These are phyloP conservation scores for Takakia lepidozioides DNA, from an alignment of 225 moss, liverwort and hornwort species.

Conservation along the genomic window DNA sequence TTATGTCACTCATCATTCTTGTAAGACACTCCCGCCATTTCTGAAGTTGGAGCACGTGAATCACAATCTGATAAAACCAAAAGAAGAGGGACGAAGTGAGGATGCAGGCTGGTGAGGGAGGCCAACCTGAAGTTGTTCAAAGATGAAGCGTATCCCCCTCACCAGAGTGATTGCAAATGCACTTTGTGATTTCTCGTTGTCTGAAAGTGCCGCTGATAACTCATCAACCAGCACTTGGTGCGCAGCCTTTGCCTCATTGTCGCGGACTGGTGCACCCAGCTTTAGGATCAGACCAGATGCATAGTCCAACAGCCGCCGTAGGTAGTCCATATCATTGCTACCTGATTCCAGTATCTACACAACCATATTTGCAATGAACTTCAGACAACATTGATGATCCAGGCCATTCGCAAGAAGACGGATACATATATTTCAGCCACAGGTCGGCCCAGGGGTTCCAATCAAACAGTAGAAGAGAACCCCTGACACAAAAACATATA, in stretches of 20 bases:
- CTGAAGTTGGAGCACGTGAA: too few relatives aligned
- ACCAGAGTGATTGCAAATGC: slow-evolving; percentile 78
- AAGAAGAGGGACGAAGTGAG: too few relatives aligned
- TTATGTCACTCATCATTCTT: too few relatives aligned
- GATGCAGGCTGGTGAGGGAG: not conserved
- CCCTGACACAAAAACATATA: too few relatives aligned
- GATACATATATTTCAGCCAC: too few relatives aligned
- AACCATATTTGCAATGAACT: not conserved
- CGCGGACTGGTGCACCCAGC: slow-evolving; percentile 91
- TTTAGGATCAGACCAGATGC: slow-evolving; percentile 83
- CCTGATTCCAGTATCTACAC: slow-evolving; percentile 90
- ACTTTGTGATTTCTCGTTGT: slow-evolving; percentile 44
- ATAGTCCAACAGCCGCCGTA: slow-evolving; percentile 79
- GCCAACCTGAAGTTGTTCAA: slow-evolving; percentile 77
- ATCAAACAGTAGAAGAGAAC: too few relatives aligned
- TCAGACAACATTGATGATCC: not conserved
- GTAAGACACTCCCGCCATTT: too few relatives aligned
- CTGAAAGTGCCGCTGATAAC: slow-evolving; percentile 40
- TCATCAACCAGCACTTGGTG: slow-evolving; percentile 71
- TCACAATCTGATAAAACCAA: too few relatives aligned
- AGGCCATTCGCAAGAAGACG: not conserved
- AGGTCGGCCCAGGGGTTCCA: too few relatives aligned
- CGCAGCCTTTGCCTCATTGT: slow-evolving; percentile 80
- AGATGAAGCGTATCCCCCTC: slow-evolving; percentile 90
- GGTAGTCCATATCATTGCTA: slow-evolving; percentile 82